These are phyloP conservation scores for Pilatotrama ljubarskyi DNA, from an alignment of 768 basidiomycete genomes.

Conservation along the genomic window DNA sequence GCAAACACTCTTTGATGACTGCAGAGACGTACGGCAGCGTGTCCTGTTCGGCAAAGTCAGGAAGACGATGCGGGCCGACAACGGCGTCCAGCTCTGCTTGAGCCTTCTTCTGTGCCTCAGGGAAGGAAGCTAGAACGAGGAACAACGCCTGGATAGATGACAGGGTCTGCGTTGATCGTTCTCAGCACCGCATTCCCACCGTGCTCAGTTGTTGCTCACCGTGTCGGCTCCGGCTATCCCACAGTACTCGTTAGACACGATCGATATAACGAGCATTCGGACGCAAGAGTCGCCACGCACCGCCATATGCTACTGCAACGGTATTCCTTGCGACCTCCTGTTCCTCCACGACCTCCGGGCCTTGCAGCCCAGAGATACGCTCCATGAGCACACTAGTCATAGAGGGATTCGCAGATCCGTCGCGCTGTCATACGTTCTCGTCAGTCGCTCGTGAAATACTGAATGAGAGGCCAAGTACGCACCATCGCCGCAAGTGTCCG, in stretches of 20 bases:
- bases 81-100: slow-evolving; percentile 32
- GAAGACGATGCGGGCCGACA: slow-evolving; percentile 16
- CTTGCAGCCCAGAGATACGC: neutral
- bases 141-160: slow-evolving; percentile 26
- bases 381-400: slow-evolving; percentile 1
- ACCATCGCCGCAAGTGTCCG: slow-evolving; percentile 21
- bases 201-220: neutral
- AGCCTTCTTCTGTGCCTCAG: slow-evolving; percentile 28
- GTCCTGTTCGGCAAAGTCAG: slow-evolving; percentile 9
- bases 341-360: neutral
- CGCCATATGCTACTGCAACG: slow-evolving; percentile 9
- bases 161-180: slow-evolving; percentile 21
- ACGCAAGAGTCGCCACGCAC: neutral
- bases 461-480: neutral
- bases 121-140: slow-evolving; percentile 28
- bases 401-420: slow-evolving; percentile 2
- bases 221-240: slow-evolving; percentile 11
- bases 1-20: slow-evolving; percentile 24
- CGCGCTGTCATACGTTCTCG: neutral
- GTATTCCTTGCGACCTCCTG: neutral
- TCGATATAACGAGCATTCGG: too few relatives aligned
- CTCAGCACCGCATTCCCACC: neutral
- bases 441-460: neutral
- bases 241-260: neutral
- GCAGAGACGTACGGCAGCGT: slow-evolving; percentile 27